Conservation (phyloP, 148 eudicot genomes). For the Heliosperma pusillum region DNA sequence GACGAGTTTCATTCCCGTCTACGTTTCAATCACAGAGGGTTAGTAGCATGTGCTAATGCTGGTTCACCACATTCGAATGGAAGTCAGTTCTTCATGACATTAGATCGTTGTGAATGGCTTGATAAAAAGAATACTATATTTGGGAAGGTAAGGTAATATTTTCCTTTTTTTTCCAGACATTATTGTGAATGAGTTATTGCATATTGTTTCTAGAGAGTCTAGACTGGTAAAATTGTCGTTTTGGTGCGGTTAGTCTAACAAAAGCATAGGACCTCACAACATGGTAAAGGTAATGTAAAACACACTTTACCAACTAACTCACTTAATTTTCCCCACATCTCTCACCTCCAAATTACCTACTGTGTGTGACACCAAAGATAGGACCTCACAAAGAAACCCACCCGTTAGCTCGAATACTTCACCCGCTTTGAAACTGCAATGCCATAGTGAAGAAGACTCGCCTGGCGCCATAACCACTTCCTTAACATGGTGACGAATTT, state of each 20-base stretch:
- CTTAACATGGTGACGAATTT: background rate
- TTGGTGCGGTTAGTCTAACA: no score
- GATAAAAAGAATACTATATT: conserved; percentile 91
- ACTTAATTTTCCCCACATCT: no score
- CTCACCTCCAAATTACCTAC: no score
- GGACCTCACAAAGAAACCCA: background rate
- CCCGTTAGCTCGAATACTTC: background rate
- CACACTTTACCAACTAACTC: no score
- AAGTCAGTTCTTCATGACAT: conserved; percentile 83
- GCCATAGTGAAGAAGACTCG: background rate
- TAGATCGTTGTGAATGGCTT: conserved; percentile 98
- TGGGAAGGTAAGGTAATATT: conserved; percentile 60
- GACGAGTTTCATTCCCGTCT: conserved; percentile 97
- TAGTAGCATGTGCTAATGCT: conserved; percentile 92
- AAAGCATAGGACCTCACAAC: no score
- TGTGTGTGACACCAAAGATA: background rate
- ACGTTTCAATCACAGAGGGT: conserved; percentile 90
- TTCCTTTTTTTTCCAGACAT: background rate
- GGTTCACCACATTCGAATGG: conserved; percentile 84
- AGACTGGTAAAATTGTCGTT: no score
- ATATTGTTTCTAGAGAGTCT: background rate
- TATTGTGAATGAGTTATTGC: background rate
- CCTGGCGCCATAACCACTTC: background rate
- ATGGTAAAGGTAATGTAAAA: no score
- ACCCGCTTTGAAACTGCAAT: background rate